phyloP scores from a whole-genome alignment of 441 rosid species.

The Lepidium campestre region DNA sequence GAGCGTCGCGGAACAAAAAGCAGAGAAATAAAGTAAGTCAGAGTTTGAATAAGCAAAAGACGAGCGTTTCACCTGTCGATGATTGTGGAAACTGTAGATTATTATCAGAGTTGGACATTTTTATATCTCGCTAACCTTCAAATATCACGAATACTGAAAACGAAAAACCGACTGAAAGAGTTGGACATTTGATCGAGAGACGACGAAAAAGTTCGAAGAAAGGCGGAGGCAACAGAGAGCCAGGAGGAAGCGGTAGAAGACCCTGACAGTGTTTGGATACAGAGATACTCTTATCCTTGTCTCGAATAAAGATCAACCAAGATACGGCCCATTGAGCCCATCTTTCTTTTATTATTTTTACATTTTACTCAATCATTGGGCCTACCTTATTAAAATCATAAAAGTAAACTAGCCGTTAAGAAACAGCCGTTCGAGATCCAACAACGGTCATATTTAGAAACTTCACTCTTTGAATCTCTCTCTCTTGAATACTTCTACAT shows the following conservation, averaged over 20 bases:
- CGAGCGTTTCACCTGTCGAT: constrained; percentile 17
- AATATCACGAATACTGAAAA: neutral
- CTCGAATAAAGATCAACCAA: neutral
- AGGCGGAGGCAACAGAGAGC: neutral
- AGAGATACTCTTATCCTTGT: neutral
- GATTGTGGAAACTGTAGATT: constrained; percentile 18
- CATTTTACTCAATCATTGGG: neutral
- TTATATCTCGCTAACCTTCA: neutral
- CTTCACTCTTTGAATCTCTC: neutral
- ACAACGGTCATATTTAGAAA: constrained; percentile 32
- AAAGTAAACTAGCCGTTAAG: constrained; percentile 19
- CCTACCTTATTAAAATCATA: neutral
- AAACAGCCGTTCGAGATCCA: constrained; percentile 8
- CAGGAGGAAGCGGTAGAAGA: constrained; percentile 16
- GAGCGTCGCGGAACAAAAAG: neutral
- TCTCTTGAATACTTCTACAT: constrained; percentile 10
- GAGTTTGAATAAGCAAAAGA: neutral
- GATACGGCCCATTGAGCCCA: constrained; percentile 2
- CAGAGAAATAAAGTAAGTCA: neutral
- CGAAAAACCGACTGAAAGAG: neutral
- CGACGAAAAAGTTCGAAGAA: neutral
- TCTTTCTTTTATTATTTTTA: neutral
- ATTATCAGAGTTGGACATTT: constrained; percentile 16
- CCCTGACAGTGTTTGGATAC: constrained; percentile 15
- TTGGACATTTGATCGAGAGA: neutral